Base-by-base conservation (phyloP, 805 yeast species). In the Metschnikowia matae region DNA sequence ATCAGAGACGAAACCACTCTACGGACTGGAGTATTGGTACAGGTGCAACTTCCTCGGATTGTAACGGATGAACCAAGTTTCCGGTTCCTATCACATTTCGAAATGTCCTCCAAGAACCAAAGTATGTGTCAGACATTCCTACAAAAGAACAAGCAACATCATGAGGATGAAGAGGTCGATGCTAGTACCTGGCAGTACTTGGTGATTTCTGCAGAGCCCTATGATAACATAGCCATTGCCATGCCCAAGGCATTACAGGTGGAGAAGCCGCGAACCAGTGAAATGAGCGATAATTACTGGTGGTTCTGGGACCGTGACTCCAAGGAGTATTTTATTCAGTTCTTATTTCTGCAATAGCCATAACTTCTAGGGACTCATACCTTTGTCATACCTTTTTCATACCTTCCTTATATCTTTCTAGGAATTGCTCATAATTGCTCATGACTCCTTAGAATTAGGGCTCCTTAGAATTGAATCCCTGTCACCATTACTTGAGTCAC, bases 191-290 rank as follows among this genome's bases (percentile, higher is more conserved):
- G 63, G 66, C 95, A 87, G 66, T 91, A 84, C 63, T 59, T 94
- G 55, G 83, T 91, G 10, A 68, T 91, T 0, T 83, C 90, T n/a
- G 94, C 85, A 2, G 96, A 89, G 63, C 97, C 97, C 1, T 94
- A 89, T 65, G 92, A 89, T 53, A 89, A 84, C 51, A 73, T 89
- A 8, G 87, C 85, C 1, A 71, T 92, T 50, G 84, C 88, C 51
- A 74, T 94, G 11, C 96, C 96, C 1, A 74, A 81, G 14, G 80
- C 82, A 21, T 71, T 82, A 13, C 82, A 78, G 53, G 66, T 72
- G 18, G 74, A 71, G 18, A 72, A 67, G 14, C 69, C 69, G 8
- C 49, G 48, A 3, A 43, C 48, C 6, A 54, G 48, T 17, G 63
- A 59, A 20, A 64, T 65, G 63, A 56, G 66, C 8, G 60, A 62